A percentile compares a stretch with the other conserved stretches of the same genome.
These are phyloP conservation scores for Scorias spongiosa DNA, from an alignment of 2,329 filamentous ascomycete genomes.

Conservation along the genomic window DNA sequence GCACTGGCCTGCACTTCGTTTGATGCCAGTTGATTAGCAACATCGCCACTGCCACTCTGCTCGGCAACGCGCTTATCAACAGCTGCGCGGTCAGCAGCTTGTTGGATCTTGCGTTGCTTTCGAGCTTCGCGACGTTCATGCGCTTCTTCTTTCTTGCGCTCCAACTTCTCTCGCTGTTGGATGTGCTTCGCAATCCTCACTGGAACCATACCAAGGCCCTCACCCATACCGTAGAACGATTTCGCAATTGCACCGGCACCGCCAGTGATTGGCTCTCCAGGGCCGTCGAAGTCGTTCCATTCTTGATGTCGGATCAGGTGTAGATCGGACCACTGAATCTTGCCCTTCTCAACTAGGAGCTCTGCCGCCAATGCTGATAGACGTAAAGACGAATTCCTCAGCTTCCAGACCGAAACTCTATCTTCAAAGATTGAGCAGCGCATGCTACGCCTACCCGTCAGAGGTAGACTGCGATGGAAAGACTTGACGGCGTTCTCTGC, in stretches of 20 bases:
- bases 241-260: conserved; percentile 46
- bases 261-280: conserved; percentile 57
- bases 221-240: conserved; percentile 42
- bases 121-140: conserved; percentile 16
- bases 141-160: conserved; percentile 29
- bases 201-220: conserved; percentile 50
- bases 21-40: conserved; percentile 2
- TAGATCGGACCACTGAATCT: conserved; percentile 47
- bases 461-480: conserved; percentile 46
- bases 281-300: conserved; percentile 66
- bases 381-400: conserved; percentile 45
- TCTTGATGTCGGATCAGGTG: conserved; percentile 51
- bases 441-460: conserved; percentile 35
- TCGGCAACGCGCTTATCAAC: conserved; percentile 1
- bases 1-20: neutral
- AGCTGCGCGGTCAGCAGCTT: conserved; percentile 1
- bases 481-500: conserved; percentile 52
- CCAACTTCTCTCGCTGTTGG: conserved; percentile 38
- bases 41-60: conserved; percentile 1
- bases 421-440: conserved; percentile 51
- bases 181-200: conserved; percentile 44
- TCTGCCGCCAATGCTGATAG: conserved; percentile 51
- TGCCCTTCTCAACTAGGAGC: conserved; percentile 45
- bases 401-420: conserved; percentile 48
- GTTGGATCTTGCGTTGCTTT: conserved; percentile 8